A percentile compares a stretch with the other conserved stretches of the same genome.
Evolutionary conservation across 176 grass and related monocot species (phyloP).

Genomic region (Eleusine coracana): DNA sequence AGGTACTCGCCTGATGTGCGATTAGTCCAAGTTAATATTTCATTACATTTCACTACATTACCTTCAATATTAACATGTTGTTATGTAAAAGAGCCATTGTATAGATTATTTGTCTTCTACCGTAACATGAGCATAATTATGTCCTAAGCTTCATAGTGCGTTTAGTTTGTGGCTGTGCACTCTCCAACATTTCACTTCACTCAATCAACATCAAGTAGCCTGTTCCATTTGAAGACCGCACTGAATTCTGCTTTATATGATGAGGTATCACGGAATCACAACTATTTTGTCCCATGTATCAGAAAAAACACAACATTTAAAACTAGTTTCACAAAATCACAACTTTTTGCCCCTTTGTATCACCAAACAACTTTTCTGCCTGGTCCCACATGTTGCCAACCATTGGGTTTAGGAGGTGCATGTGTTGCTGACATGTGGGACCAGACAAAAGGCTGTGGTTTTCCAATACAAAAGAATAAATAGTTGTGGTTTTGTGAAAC

Average conservation of each 20-base stretch:
- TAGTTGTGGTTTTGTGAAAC: too few relatives aligned
- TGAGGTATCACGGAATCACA: too few relatives aligned
- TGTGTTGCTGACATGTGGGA: too few relatives aligned
- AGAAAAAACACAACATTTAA: too few relatives aligned
- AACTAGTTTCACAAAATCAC: too few relatives aligned
- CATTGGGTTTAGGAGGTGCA: too few relatives aligned
- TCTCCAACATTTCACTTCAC: slow-evolving; percentile 17
- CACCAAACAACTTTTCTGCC: too few relatives aligned
- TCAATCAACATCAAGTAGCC: slow-evolving; percentile 11
- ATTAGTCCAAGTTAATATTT: slow-evolving; percentile 18
- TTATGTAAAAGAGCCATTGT: not conserved
- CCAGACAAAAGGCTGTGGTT: too few relatives aligned
- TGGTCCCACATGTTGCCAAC: too few relatives aligned
- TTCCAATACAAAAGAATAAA: too few relatives aligned
- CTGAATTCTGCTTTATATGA: not conserved
- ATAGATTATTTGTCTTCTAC: slow-evolving; percentile 17
- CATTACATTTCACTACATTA: not conserved
- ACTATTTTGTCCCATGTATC: too few relatives aligned
- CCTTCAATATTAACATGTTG: not conserved
- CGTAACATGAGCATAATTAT: slow-evolving; percentile 27
- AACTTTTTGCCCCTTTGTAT: too few relatives aligned
- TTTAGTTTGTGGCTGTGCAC: slow-evolving; percentile 5
- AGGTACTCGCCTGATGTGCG: not conserved
- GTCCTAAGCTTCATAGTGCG: slow-evolving; percentile 8
- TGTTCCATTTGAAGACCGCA: slow-evolving; percentile 29